phyloP scores from a whole-genome alignment of 768 basidiomycete species.

The Daedalea quercina region DNA sequence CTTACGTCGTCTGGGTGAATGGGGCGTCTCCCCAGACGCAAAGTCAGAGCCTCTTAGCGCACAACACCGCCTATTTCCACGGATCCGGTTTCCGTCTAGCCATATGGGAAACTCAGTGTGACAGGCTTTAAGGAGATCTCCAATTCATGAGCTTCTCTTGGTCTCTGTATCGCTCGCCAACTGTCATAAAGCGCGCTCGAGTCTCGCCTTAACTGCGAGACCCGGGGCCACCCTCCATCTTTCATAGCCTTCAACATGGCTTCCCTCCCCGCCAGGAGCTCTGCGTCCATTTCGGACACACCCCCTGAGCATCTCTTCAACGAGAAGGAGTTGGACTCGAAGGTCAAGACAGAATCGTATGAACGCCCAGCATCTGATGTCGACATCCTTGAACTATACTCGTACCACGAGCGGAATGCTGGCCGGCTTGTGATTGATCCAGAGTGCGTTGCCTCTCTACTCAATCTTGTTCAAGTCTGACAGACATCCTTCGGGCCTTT shows the following conservation, averaged over 20 bases:
- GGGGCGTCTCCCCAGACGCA: neutral
- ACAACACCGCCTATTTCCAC: neutral
- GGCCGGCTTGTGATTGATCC: conserved; percentile 61
- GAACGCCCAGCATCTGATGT: neutral
- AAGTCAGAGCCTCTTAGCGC: neutral
- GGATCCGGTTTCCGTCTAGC: neutral
- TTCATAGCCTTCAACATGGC: neutral
- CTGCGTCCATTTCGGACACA: too few relatives aligned
- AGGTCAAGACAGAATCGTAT: neutral
- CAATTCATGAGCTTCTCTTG: neutral
- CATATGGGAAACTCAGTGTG: neutral
- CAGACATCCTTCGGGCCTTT: neutral
- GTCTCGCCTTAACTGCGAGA: neutral
- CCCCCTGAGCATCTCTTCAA: neutral
- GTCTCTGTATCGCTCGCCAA: neutral
- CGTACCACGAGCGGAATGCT: conserved; percentile 47
- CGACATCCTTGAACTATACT: neutral
- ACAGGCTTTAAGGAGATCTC: neutral
- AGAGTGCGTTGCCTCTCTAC: conserved; percentile 30
- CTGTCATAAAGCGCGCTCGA: neutral
- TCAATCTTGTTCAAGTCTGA: neutral
- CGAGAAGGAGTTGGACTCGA: neutral
- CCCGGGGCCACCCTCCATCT: neutral
- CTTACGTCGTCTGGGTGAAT: neutral
- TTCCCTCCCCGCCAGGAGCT: neutral